Evolutionary conservation across 2,329 filamentous ascomycete species (phyloP).

Genomic region (Colletotrichum sp.): DNA sequence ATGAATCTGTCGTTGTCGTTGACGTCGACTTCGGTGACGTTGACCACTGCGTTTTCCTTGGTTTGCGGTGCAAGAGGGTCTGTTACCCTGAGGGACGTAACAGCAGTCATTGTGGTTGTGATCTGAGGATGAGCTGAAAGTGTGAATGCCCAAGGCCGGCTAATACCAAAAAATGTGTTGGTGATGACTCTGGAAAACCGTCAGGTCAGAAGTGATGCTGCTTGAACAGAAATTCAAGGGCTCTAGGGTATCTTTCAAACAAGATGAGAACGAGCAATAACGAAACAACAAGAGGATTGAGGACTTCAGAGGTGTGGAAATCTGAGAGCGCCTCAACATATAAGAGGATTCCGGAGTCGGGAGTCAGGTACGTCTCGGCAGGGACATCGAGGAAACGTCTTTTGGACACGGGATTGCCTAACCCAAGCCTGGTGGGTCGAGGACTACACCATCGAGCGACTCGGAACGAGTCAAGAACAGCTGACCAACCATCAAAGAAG

Average conservation of each 20-base stretch:
- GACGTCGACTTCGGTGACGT: conserved; percentile 6
- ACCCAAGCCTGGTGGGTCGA: conserved; percentile 22
- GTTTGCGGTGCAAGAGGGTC: conserved; percentile 1
- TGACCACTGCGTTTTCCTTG: conserved; percentile 7
- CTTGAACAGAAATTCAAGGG: background rate
- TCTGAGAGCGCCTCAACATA: background rate
- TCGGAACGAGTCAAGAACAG: conserved; percentile 22
- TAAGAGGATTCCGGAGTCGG: background rate
- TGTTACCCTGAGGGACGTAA: conserved; percentile 7
- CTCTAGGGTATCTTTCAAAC: background rate
- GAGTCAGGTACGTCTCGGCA: background rate
- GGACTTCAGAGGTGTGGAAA: background rate
- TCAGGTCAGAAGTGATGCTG: background rate
- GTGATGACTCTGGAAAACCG: background rate
- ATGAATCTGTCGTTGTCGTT: conserved; percentile 43
- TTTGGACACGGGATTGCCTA: conserved; percentile 22
- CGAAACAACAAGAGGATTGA: background rate
- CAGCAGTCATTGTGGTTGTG: background rate
- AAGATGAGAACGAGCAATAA: background rate
- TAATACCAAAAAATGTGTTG: background rate
- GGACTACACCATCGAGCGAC: conserved; percentile 15
- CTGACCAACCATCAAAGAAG: conserved; percentile 13
- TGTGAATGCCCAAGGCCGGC: background rate
- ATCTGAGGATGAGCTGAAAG: background rate
- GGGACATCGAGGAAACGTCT: conserved; percentile 21